Evolutionary conservation across 1,139 yeast species (phyloP).

Genomic region (Kazachstania sp.): DNA sequence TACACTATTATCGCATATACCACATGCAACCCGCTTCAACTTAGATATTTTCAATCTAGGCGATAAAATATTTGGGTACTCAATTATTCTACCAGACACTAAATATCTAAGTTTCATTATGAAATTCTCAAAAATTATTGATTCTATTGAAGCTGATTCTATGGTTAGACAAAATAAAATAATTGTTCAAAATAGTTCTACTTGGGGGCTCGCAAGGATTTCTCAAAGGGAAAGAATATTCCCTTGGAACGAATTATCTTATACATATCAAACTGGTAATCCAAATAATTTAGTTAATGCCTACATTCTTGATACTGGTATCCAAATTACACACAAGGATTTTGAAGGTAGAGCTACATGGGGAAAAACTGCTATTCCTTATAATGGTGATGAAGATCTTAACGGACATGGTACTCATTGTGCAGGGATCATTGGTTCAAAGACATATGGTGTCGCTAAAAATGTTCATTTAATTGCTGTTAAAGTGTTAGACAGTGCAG

Average conservation of each 20-base stretch:
- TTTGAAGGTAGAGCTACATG: conserved; percentile 88
- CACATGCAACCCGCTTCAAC: not conserved
- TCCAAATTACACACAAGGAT: conserved; percentile 69
- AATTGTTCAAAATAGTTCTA: conserved; percentile 59
- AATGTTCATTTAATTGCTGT: conserved; percentile 68
- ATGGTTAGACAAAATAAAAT: not conserved
- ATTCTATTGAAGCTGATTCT: conserved; percentile 6
- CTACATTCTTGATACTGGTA: conserved; percentile 83
- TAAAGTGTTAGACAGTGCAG: conserved; percentile 66
- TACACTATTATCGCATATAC: not conserved
- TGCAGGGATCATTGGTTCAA: conserved; percentile 77
- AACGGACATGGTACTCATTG: conserved; percentile 89
- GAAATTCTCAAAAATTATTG: not conserved
- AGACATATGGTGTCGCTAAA: conserved; percentile 71
- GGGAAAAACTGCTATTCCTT: conserved; percentile 85
- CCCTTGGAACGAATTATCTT: conserved; percentile 35
- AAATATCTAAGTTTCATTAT: not conserved
- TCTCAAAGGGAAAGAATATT: conserved; percentile 62
- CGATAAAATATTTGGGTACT: conserved; percentile 2
- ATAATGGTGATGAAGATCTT: conserved; percentile 78
- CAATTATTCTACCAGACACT: not conserved
- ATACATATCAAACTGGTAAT: conserved; percentile 70
- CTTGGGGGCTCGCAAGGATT: conserved; percentile 91
- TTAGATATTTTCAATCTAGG: conserved; percentile 2
- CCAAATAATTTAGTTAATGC: conserved; percentile 40